Base-by-base conservation (phyloP, 805 yeast species). In the Wickerhamomyces chaumierensis region DNA sequence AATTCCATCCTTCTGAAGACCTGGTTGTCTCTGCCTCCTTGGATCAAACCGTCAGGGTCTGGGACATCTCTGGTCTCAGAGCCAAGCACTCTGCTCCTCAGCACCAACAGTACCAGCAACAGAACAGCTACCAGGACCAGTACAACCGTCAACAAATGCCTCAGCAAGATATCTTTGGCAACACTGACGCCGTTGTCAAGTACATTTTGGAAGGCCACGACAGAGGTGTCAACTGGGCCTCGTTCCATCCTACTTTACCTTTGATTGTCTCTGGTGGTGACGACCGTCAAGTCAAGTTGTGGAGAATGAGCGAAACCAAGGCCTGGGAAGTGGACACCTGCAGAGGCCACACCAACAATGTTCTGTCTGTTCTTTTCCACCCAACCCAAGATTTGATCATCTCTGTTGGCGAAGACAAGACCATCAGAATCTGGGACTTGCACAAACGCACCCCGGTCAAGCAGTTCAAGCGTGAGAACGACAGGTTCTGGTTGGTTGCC, bases 291-390 rank as follows among this genome's bases (percentile, higher is more conserved):
- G 85, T 92, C 41, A 90, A 90, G 61, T 68, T 94, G 47, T 92
- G 98, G 98, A 75, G 97, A 63, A 86, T 87, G 96, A 79, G 87
- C 53, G 96, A 92, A 48, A 78, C 94, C 29, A 86, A 88, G 63
- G 98, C 98, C 18, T 92, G 97, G 97, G 98, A 94, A 61, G 94
- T 94, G 42, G 99, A 92, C 58, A 84, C 96, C 20, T 90, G 96
- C 62, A 77, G 98, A 56, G 98, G 98, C 40, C 99, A 92, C 62
- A 84, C 95, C 21, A 88, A 88, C 55, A 87, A 84, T 58, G 95
- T 92, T 38, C 78, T 87, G 37, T 70, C 92, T 60, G 87, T 85
- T 31, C 66, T 83, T 38, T 94, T 94, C 74, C 96, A 92, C 58
- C 96, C 97, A 33, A 77, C 78, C 46, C 92, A 86, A 61, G 96